Conservation (phyloP, 352 stramenopile genomes). For the Globisporangium ultimum region DNA sequence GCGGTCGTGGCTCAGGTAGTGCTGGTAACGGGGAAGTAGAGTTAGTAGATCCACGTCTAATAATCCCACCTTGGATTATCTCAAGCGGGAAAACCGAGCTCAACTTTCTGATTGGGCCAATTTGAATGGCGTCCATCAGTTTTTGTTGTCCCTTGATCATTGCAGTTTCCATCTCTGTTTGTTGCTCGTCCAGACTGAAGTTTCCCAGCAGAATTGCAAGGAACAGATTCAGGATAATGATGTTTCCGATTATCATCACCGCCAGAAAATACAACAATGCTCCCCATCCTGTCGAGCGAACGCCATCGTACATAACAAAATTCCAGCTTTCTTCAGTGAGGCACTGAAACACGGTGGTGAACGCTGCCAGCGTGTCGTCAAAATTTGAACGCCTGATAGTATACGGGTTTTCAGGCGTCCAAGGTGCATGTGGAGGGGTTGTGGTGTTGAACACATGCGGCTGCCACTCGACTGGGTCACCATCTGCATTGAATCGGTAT, state of each 20-base stretch:
- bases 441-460: slow-evolving; percentile 37
- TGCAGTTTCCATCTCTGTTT: slow-evolving; percentile 22
- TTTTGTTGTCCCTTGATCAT: slow-evolving; percentile 27
- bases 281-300: slow-evolving; percentile 38
- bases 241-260: slow-evolving; percentile 75
- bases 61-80: not conserved
- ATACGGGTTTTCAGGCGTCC: slow-evolving; percentile 35
- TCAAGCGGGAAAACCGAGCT: slow-evolving; percentile 7
- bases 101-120: slow-evolving; percentile 8
- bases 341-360: slow-evolving; percentile 83
- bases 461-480: slow-evolving; percentile 31
- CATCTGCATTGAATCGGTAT: slow-evolving; percentile 64
- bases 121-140: slow-evolving; percentile 18
- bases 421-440: slow-evolving; percentile 35
- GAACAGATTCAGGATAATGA: slow-evolving; percentile 89
- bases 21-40: too few relatives aligned
- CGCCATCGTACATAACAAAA: slow-evolving; percentile 79
- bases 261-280: slow-evolving; percentile 55
- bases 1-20: not conserved
- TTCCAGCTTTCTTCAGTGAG: slow-evolving; percentile 90
- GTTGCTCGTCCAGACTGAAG: slow-evolving; percentile 52
- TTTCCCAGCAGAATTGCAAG: slow-evolving; percentile 84
- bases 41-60: not conserved
- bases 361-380: slow-evolving; percentile 47
- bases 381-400: slow-evolving; percentile 52